phyloP scores from a whole-genome alignment of 2,329 filamentous ascomycete genomes.

The Penicillium sp. region DNA sequence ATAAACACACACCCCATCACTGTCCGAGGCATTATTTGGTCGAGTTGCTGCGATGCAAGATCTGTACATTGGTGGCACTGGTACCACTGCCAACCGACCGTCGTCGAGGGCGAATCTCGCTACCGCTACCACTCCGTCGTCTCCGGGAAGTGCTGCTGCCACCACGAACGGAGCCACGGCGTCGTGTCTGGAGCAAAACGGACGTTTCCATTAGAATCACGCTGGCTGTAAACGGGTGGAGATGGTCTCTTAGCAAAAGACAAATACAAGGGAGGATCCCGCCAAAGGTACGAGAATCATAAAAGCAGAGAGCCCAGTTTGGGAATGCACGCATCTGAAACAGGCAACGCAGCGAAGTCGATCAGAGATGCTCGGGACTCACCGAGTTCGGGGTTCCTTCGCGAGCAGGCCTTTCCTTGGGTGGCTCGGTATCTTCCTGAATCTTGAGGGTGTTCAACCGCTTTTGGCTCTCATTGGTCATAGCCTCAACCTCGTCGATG shows the following conservation, averaged over 20 bases:
- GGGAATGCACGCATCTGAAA: constrained; percentile 33
- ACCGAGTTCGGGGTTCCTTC: constrained; percentile 51
- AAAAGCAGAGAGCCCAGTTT: constrained; percentile 29
- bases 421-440: constrained; percentile 69
- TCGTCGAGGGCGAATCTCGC: constrained; percentile 50
- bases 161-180: constrained; percentile 50
- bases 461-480: constrained; percentile 83
- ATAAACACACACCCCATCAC: constrained; percentile 23
- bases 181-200: constrained; percentile 55
- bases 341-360: constrained; percentile 27
- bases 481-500: constrained; percentile 76
- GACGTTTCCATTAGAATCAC: constrained; percentile 56
- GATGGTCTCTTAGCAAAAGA: constrained; percentile 50
- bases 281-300: constrained; percentile 14
- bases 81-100: constrained; percentile 46
- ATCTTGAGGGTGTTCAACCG: constrained; percentile 88
- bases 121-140: constrained; percentile 50
- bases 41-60: constrained; percentile 52
- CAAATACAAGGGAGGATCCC: constrained; percentile 32
- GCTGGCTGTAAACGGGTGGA: constrained; percentile 47
- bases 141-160: constrained; percentile 36
- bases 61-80: constrained; percentile 41
- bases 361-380: constrained; percentile 46
- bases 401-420: constrained; percentile 60
- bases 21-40: constrained; percentile 42